phyloP scores from a whole-genome alignment of 805 yeast genomes.

The Saturnispora halmiae region DNA sequence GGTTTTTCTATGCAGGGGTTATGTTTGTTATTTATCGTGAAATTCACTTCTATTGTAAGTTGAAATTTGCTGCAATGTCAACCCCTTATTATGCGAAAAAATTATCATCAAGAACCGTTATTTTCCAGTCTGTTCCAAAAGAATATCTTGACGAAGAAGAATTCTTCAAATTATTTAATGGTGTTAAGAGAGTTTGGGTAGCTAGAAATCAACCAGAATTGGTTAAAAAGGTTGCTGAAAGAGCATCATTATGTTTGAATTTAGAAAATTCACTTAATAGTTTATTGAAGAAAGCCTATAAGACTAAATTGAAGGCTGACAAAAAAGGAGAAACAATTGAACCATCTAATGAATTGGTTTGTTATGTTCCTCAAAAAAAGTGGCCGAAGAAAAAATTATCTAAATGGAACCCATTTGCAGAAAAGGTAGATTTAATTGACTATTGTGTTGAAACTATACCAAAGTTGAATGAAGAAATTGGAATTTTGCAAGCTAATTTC shows the following conservation, averaged over 20 bases:
- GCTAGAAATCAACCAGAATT: slow-evolving; percentile 55
- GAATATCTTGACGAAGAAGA: slow-evolving; percentile 63
- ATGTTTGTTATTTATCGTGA: slow-evolving; percentile 77
- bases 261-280: slow-evolving; percentile 61
- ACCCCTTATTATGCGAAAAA: slow-evolving; percentile 73
- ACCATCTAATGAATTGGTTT: slow-evolving; percentile 39
- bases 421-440: slow-evolving; percentile 55
- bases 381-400: slow-evolving; percentile 48
- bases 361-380: slow-evolving; percentile 56
- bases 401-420: slow-evolving; percentile 34
- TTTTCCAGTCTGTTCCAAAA: slow-evolving; percentile 78
- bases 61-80: slow-evolving; percentile 69
- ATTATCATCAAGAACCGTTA: slow-evolving; percentile 69
- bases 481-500: slow-evolving; percentile 43
- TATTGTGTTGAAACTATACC: slow-evolving; percentile 51
- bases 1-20: slow-evolving; percentile 66
- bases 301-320: slow-evolving; percentile 52
- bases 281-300: slow-evolving; percentile 53
- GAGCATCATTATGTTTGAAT: slow-evolving; percentile 49
- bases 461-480: slow-evolving; percentile 46
- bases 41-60: slow-evolving; percentile 62
- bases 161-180: slow-evolving; percentile 65
- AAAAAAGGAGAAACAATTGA: slow-evolving; percentile 49
- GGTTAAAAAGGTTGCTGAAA: slow-evolving; percentile 44
- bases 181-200: slow-evolving; percentile 76